Base-by-base conservation (phyloP, 805 yeast genomes). In the Yarrowia sp. region DNA sequence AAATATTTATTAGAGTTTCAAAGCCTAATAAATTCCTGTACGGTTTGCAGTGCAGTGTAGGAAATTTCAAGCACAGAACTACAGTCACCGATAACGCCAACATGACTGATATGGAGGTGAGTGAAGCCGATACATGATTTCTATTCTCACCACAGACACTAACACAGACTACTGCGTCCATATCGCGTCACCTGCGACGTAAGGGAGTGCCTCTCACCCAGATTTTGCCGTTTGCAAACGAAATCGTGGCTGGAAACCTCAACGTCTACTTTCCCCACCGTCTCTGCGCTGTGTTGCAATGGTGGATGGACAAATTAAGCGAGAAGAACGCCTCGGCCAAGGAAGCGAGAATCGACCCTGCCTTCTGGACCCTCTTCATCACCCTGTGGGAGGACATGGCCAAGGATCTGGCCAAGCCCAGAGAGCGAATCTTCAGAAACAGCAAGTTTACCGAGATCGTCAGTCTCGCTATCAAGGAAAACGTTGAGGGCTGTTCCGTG, bases 241-340 rank as follows among this genome's bases (percentile, higher is more conserved):
- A 61, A 2, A 31, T 72, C 8, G 39, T 68, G 0, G 60, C 64
- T 24, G 70, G 67, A 3, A 14, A 60, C 4, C 46, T 58, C 2
- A 31, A 62, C 4, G 65, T 71, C 3, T 63, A 51, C 33, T 66
- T 74, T 6, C 77, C 77, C 0, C 60, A 68, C 7, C 66, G 66
- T 21, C 66, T 70, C 14, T 61, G 64, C 4, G 73, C 72, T 8
- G 47, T 73, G 6, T 60, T 72, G 25, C 75, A 73, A 42, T 74
- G 76, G 77, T 63, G 68, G 62, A 65, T 74, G 44, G 72, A 70
- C 51, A 65, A 66, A 53, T 27, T 70, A 12, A 62, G 67, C 8
- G 56, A 62, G 29, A 71, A 66, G 31, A 32, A 63, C 12, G 27
- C 44, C 6, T 70, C 68, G 8, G 49, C 47, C 38, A 38, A 38